These are phyloP conservation scores for Eucalyptus lansdowneana DNA, from an alignment of 345 rosid species.

Conservation along the genomic window DNA sequence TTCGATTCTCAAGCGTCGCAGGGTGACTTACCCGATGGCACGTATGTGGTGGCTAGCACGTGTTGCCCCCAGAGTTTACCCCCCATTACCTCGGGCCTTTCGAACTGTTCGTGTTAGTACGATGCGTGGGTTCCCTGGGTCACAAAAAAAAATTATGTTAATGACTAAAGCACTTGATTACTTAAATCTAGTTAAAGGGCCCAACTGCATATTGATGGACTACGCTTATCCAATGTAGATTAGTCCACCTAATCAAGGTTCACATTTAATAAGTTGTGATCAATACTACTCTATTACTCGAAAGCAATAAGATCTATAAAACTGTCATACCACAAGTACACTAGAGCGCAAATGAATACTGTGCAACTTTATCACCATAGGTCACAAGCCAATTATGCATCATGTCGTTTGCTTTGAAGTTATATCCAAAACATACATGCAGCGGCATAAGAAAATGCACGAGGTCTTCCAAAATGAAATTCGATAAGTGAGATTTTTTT, in stretches of 20 bases:
- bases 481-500: neutral
- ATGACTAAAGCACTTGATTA: neutral
- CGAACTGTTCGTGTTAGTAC: too few relatives aligned
- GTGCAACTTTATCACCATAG: neutral
- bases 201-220: neutral
- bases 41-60: too few relatives aligned
- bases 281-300: neutral
- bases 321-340: neutral
- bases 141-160: neutral
- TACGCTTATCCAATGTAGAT: neutral
- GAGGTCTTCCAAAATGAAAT: neutral
- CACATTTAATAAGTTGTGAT: neutral
- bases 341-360: neutral
- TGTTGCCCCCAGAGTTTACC: too few relatives aligned
- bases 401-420: neutral
- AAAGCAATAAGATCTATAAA: neutral
- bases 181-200: neutral
- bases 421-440: neutral
- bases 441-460: neutral
- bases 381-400: neutral
- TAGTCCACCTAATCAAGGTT: neutral
- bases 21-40: too few relatives aligned
- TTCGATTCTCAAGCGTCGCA: rapidly evolving
- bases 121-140: too few relatives aligned
- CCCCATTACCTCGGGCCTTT: too few relatives aligned